phyloP scores from a whole-genome alignment of 768 basidiomycete species.

The Cystobasidium tubakii region DNA sequence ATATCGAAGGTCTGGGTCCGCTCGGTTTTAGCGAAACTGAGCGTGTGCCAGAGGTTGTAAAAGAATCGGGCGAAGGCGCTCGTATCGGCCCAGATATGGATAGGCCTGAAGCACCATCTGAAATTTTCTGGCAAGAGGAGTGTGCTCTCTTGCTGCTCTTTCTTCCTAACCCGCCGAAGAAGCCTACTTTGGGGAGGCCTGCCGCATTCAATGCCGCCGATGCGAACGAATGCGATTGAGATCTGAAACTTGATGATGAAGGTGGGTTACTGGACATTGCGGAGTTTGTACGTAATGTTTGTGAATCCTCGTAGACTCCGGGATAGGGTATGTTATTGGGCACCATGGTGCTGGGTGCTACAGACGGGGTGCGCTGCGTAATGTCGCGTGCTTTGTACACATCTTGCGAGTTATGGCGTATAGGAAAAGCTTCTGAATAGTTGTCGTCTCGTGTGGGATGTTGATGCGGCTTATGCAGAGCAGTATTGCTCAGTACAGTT shows the following conservation, averaged over 20 bases:
- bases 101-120: neutral
- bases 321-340: constrained; percentile 31
- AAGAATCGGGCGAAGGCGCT: neutral
- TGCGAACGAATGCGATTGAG: neutral
- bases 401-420: constrained; percentile 20
- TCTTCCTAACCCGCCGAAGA: constrained; percentile 23
- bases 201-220: constrained; percentile 26
- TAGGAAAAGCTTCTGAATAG: constrained; percentile 27
- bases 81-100: constrained; percentile 23
- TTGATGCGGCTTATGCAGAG: neutral
- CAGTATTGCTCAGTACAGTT: neutral
- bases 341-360: constrained; percentile 33
- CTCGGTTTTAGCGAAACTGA: constrained; percentile 1
- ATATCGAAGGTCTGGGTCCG: constrained; percentile 26
- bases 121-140: neutral
- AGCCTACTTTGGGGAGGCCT: constrained; percentile 25
- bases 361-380: constrained; percentile 29
- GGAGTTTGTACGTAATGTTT: constrained; percentile 2
- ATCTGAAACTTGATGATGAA: neutral
- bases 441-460: constrained; percentile 18
- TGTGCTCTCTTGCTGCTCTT: constrained; percentile 22
- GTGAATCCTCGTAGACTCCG: constrained; percentile 7
- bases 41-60: neutral
- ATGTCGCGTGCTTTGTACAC: constrained; percentile 31
- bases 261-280: neutral